These are phyloP conservation scores for Posidonia australis DNA, from an alignment of 106 monocot genomes.

Conservation along the genomic window DNA sequence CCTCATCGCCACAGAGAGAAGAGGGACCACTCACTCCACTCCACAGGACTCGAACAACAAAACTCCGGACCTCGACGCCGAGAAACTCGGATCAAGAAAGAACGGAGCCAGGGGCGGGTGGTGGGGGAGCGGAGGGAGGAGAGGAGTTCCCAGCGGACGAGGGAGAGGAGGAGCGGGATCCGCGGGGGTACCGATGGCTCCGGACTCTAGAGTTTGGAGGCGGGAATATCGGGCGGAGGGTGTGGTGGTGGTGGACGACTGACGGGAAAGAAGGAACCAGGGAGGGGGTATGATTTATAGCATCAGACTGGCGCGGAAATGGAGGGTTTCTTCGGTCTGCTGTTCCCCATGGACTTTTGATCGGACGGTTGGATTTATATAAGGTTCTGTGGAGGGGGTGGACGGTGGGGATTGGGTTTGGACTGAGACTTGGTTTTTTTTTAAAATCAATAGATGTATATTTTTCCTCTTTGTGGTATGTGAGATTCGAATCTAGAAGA, in stretches of 20 bases:
- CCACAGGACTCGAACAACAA: not conserved
- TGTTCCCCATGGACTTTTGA: too few relatives aligned
- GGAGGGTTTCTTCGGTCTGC: not conserved
- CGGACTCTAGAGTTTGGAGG: not conserved
- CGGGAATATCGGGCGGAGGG: not conserved
- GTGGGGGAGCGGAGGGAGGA: not conserved
- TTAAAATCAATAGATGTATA: too few relatives aligned
- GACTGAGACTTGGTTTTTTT: too few relatives aligned
- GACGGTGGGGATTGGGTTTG: too few relatives aligned
- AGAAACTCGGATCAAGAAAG: not conserved
- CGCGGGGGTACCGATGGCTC: too few relatives aligned
- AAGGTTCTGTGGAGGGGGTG: too few relatives aligned
- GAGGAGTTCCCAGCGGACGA: not conserved
- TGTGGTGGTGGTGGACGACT: not conserved
- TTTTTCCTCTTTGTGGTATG: too few relatives aligned
- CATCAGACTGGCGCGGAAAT: not conserved
- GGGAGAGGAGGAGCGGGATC: not conserved
- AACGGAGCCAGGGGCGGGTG: not conserved
- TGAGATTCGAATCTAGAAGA: too few relatives aligned
- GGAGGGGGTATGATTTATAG: not conserved
- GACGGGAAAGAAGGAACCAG: not conserved
- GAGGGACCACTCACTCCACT: not conserved
- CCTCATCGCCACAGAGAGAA: conserved; percentile 6
- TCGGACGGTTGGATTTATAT: too few relatives aligned
- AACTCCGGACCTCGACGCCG: not conserved